A percentile compares a stretch with the other conserved stretches of the same genome.
Evolutionary conservation across 805 yeast species (phyloP).

Genomic region (Kuraishia borneana): DNA sequence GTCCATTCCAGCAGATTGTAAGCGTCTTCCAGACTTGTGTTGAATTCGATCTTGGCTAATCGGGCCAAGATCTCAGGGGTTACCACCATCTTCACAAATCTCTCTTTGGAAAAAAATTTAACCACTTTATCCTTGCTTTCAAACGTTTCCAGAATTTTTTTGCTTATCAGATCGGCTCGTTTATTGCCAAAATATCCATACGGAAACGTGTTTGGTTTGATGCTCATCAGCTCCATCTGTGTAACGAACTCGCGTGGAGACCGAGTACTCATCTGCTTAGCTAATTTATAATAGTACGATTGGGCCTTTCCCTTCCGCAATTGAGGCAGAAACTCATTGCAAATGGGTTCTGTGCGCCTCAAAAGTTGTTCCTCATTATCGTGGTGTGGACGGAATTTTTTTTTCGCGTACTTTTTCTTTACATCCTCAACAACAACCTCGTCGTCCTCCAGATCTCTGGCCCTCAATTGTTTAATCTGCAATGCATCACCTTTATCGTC

Average conservation of each 20-base stretch:
- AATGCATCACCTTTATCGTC: not conserved
- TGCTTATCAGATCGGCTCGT: slow-evolving; percentile 41
- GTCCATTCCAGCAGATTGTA: slow-evolving; percentile 35
- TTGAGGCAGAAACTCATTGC: slow-evolving; percentile 16
- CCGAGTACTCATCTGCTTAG: slow-evolving; percentile 24
- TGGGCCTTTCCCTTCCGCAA: slow-evolving; percentile 31
- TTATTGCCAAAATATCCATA: slow-evolving; percentile 55
- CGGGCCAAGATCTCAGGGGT: slow-evolving; percentile 52
- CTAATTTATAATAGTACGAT: slow-evolving; percentile 40
- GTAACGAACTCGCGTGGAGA: slow-evolving; percentile 35
- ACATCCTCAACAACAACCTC: not conserved
- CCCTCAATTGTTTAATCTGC: not conserved
- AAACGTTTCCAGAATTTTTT: slow-evolving; percentile 24
- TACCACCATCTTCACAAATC: slow-evolving; percentile 45
- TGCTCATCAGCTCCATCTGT: slow-evolving; percentile 29
- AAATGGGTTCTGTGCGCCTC: not conserved
- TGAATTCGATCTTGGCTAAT: slow-evolving; percentile 35
- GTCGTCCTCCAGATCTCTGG: not conserved
- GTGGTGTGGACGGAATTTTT: slow-evolving; percentile 10
- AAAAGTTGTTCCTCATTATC: not conserved
- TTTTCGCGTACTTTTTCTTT: slow-evolving; percentile 2
- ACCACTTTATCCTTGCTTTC: slow-evolving; percentile 30
- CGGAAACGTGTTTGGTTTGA: slow-evolving; percentile 32
- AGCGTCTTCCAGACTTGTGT: slow-evolving; percentile 27
- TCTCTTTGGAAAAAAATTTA: slow-evolving; percentile 48